These are phyloP conservation scores for Elaeagnus macrophylla DNA, from an alignment of 306 rosid genomes.

Conservation along the genomic window DNA sequence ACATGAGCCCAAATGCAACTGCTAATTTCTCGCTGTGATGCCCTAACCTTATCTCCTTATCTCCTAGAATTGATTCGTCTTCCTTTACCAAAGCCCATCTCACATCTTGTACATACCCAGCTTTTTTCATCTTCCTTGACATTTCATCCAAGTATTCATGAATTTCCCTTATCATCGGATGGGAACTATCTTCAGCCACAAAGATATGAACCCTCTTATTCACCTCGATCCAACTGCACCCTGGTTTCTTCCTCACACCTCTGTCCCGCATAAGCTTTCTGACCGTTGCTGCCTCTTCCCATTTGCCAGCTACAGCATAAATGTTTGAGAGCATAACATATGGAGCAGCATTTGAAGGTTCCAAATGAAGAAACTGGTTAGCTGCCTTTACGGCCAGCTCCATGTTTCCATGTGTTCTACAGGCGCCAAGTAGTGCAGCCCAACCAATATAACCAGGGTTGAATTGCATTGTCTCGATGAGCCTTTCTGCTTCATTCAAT, in stretches of 20 bases:
- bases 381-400: slow-evolving; percentile 72
- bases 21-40: slow-evolving; percentile 78
- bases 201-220: slow-evolving; percentile 48
- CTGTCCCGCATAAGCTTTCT: slow-evolving; percentile 61
- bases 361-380: slow-evolving; percentile 43
- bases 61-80: slow-evolving; percentile 41
- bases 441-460: slow-evolving; percentile 56
- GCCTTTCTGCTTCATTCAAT: slow-evolving; percentile 55
- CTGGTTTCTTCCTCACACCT: slow-evolving; percentile 77
- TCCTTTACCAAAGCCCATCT: slow-evolving; percentile 55
- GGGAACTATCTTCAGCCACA: slow-evolving; percentile 72
- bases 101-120: slow-evolving; percentile 58
- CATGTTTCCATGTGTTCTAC: slow-evolving; percentile 72
- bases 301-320: slow-evolving; percentile 56
- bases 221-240: slow-evolving; percentile 82
- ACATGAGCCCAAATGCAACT: slow-evolving; percentile 58
- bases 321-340: slow-evolving; percentile 59
- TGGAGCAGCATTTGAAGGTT: slow-evolving; percentile 58
- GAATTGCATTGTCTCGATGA: slow-evolving; percentile 67
- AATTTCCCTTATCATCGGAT: slow-evolving; percentile 62
- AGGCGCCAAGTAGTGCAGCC: slow-evolving; percentile 80
- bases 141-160: slow-evolving; percentile 51
- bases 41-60: slow-evolving; percentile 53
- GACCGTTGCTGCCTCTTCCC: slow-evolving; percentile 53
- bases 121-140: slow-evolving; percentile 46